Evolutionary conservation across 164 flowering plant genomes (phyloP), one percentile per base, ranked within the genome.

Genomic region (Brasenia schreberi): DNA sequence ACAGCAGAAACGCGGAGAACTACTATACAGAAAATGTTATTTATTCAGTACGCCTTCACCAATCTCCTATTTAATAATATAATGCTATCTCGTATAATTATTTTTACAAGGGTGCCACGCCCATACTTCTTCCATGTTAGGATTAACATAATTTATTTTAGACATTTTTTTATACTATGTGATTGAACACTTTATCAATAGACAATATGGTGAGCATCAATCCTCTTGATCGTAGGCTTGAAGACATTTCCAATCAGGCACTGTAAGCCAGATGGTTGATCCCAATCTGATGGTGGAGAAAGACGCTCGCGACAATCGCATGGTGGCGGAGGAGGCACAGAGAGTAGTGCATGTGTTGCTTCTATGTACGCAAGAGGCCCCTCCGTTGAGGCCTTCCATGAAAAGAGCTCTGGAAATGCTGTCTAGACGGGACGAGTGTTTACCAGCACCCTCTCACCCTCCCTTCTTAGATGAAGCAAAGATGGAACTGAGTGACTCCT

Each of bases 261-360:
- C 65, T 59, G 45, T 65, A 33, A 33, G 4, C 39, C 39, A 33
- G 39, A 33, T 33, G 39, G 39, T 33, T 3, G 39, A 33, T 33
- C 39, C 39, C 39, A 33, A 33, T 33, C 39, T 9, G 56, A 49
- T 49, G 56, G 65, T 70, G 45, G 72, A 70, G 44, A 45, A 42
- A 44, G 61, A 62, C 42, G 61, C 61, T 17, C 65, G 60, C 44
- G 64, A 64, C 16, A 67, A 64, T 43, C 10, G 43, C 5, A 43
- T 59, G 59, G 60, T 33, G 39, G 56, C 52, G 66, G 61, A 65
- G 65, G 68, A 65, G 61, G 65, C 65, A 7, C 33, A 65, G 61
- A 59, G 65, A 59, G 68, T 70, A 65, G 65, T 70, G 52, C 65
- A 65, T 23, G 72, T 70, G 19, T 65, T 68, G 17, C 68, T 70